Conservation (phyloP, 371 early-diverging fungal genomes). For the Blakeslea trispora region DNA sequence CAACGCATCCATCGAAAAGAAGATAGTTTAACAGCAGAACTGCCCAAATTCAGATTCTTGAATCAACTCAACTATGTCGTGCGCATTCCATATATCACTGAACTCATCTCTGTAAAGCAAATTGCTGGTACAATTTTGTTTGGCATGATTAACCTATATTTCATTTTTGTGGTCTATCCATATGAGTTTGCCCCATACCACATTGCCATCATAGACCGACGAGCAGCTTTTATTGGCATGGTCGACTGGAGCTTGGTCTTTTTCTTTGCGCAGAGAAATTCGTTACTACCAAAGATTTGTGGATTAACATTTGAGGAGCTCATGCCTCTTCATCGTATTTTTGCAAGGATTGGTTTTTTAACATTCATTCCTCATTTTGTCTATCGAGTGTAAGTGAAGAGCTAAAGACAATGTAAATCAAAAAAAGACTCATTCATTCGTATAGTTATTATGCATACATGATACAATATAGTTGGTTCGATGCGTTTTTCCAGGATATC, state of each 20-base stretch:
- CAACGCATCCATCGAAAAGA: conserved; percentile 20
- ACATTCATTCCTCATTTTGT: conserved; percentile 46
- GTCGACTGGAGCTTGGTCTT: conserved; percentile 47
- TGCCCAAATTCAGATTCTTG: conserved; percentile 14
- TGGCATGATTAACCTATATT: conserved; percentile 33
- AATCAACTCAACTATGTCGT: conserved; percentile 23
- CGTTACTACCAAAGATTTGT: conserved; percentile 37
- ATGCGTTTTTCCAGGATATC: conserved; percentile 32
- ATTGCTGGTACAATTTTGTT: conserved; percentile 37
- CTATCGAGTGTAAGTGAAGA: conserved; percentile 42
- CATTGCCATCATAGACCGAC: conserved; percentile 34
- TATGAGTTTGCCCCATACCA: conserved; percentile 26
- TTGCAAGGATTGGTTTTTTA: conserved; percentile 42
- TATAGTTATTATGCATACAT: conserved; percentile 13
- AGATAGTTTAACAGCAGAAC: background rate
- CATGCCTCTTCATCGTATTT: conserved; percentile 48
- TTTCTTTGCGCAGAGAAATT: conserved; percentile 44
- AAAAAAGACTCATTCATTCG: background rate
- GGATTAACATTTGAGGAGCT: conserved; percentile 46
- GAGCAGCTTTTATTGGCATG: conserved; percentile 43
- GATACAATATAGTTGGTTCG: conserved; percentile 11
- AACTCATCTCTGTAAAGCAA: conserved; percentile 44
- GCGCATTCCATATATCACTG: conserved; percentile 43
- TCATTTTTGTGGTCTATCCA: conserved; percentile 29
- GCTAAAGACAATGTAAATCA: too few relatives aligned